Evolutionary conservation across 306 rosid genomes (phyloP), one percentile per base, ranked within the genome.

Genomic region (Trifolium repens): DNA sequence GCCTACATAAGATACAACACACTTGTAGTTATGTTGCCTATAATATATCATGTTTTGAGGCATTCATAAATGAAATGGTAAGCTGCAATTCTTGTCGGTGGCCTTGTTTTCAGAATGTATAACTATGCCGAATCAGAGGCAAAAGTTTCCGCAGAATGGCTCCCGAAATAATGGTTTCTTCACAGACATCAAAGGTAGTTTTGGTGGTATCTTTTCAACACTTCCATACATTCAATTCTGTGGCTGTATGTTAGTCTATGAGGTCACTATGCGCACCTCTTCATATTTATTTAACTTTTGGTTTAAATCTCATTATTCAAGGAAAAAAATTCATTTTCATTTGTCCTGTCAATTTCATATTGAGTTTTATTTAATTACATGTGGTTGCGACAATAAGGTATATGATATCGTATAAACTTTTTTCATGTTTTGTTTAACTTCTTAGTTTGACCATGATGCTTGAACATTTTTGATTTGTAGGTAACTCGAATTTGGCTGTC

Each of bases 391-490:
- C 50, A 42, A 24, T 16, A 1, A 42, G 22, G 60, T 39, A 30
- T 12, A 61, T 10, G 26, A 46, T 54, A 49, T 12, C 32, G 47
- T 26, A 40, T 50, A 16, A 57, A 54, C 49, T 60, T n/a, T 44
- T 37, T 60, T 66, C 30, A 16, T 71, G 27, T 9, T 55, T 61
- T 43, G 16, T 82, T 22, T 40, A 63, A 74, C 1, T 60, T 44
- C 67, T 71, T 59, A 65, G 57, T 64, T 52, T 50, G 35, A 49
- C 10, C 37, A 4, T 70, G 70, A 69, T 69, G 75, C 61, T 72
- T 61, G 55, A 72, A 67, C 55, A 69, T 34, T 69, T 37, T 82
- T 74, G 59, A 82, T 55, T 72, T 79, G 73, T 82, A 79, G 86
- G 82, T 82, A 46, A 61, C 65, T 54, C 71, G 37, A 63, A 65